These are phyloP conservation scores for Umbelopsis vinacea DNA, from an alignment of 192 early-diverging fungal species.

Conservation along the genomic window DNA sequence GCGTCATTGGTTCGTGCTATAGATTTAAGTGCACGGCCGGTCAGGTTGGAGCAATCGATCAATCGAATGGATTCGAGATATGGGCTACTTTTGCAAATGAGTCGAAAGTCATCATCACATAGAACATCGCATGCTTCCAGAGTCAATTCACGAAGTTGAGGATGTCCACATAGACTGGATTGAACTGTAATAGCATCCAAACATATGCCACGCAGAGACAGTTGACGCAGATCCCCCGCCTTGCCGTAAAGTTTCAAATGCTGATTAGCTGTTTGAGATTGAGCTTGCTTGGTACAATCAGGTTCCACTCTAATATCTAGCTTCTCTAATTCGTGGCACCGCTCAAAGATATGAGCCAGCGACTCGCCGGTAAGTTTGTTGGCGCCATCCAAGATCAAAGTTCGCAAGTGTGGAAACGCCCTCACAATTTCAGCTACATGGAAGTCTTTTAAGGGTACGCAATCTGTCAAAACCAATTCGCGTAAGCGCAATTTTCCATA, in stretches of 20 bases:
- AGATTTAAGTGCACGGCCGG: neutral
- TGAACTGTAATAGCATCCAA: slow-evolving; percentile 7
- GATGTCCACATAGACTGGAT: neutral
- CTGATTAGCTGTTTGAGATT: neutral
- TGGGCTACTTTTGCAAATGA: slow-evolving; percentile 8
- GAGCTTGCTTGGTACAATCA: neutral
- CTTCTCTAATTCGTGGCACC: neutral
- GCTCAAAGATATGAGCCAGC: slow-evolving; percentile 1
- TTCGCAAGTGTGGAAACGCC: neutral
- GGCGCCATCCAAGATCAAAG: neutral
- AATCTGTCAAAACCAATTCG: neutral
- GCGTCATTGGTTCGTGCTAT: neutral
- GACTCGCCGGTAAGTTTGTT: slow-evolving; percentile 7
- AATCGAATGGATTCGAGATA: neutral
- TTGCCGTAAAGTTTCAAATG: neutral
- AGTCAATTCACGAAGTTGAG: neutral
- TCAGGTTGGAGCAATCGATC: neutral
- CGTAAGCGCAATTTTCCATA: neutral
- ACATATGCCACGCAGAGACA: neutral
- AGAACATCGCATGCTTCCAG: neutral
- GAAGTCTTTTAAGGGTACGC: neutral
- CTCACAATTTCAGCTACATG: neutral
- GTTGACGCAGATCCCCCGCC: neutral
- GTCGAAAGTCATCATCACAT: slow-evolving; percentile 10
- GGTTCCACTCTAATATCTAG: neutral